These are phyloP conservation scores for Phlegmacium glaucopus DNA, from an alignment of 768 basidiomycete genomes.

Conservation along the genomic window DNA sequence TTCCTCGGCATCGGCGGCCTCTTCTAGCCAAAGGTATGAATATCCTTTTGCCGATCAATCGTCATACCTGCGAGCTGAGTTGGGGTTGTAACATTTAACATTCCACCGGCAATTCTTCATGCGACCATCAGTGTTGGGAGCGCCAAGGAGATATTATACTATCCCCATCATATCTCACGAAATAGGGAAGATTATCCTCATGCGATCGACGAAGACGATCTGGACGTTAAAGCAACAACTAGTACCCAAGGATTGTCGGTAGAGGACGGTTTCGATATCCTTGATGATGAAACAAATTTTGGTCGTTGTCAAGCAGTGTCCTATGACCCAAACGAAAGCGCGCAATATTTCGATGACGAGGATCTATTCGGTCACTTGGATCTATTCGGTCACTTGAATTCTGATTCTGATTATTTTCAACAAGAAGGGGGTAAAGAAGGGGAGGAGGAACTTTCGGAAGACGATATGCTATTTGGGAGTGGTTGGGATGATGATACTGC, in stretches of 20 bases:
- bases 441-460: neutral
- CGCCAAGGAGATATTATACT: too few species aligned
- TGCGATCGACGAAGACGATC: constrained; percentile 3
- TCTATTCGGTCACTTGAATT: neutral
- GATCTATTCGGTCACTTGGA: neutral
- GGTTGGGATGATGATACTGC: neutral
- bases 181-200: neutral
- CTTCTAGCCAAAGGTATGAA: too few species aligned
- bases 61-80: too few species aligned
- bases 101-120: too few species aligned
- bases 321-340: neutral
- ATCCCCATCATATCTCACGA: neutral
- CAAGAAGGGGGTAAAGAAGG: constrained; percentile 4
- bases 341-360: constrained; percentile 1
- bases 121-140: too few species aligned
- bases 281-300: neutral
- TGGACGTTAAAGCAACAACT: too few species aligned
- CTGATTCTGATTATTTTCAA: constrained; percentile 3
- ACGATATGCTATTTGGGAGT: neutral
- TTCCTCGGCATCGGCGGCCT: too few species aligned
- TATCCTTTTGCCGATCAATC: too few species aligned
- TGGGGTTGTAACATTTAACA: too few species aligned
- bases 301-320: neutral
- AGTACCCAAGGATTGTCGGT: too few species aligned
- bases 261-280: neutral